A percentile compares a stretch with the other conserved stretches of the same genome.
Conservation (phyloP, 345 rosid genomes). For the Arabis hirsuta region DNA sequence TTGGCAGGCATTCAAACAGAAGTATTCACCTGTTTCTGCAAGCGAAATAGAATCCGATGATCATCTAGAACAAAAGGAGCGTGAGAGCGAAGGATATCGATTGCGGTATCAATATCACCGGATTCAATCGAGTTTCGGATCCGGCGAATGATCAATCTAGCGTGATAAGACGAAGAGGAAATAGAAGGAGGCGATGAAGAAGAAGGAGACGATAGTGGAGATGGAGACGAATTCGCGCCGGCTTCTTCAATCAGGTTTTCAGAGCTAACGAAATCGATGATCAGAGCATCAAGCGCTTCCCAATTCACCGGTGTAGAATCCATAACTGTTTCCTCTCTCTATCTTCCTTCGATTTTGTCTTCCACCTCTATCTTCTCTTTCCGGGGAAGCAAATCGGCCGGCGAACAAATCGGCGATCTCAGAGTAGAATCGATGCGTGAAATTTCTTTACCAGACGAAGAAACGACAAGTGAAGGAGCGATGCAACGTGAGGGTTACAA, state of each 20-base stretch:
- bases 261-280: slow-evolving; percentile 84
- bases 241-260: slow-evolving; percentile 75
- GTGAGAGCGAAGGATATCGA: slow-evolving; percentile 64
- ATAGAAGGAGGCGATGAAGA: slow-evolving; percentile 55
- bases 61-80: slow-evolving; percentile 82
- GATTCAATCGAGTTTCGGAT: slow-evolving; percentile 70
- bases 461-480: slow-evolving; percentile 23
- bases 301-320: slow-evolving; percentile 78
- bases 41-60: slow-evolving; percentile 76
- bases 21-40: slow-evolving; percentile 78
- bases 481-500: neutral
- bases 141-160: slow-evolving; percentile 78
- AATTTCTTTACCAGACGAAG: neutral
- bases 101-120: slow-evolving; percentile 74
- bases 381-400: slow-evolving; percentile 1
- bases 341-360: slow-evolving; percentile 20
- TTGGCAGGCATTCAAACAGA: neutral
- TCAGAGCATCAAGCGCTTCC: slow-evolving; percentile 84
- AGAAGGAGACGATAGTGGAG: slow-evolving; percentile 51
- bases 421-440: slow-evolving; percentile 14
- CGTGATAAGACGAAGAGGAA: slow-evolving; percentile 70
- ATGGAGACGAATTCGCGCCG: slow-evolving; percentile 41
- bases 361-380: neutral
- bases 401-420: slow-evolving; percentile 20
- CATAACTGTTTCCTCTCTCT: slow-evolving; percentile 44